Evolutionary conservation across 768 basidiomycete genomes (phyloP).

Genomic region (Phlegmacium glaucopus): DNA sequence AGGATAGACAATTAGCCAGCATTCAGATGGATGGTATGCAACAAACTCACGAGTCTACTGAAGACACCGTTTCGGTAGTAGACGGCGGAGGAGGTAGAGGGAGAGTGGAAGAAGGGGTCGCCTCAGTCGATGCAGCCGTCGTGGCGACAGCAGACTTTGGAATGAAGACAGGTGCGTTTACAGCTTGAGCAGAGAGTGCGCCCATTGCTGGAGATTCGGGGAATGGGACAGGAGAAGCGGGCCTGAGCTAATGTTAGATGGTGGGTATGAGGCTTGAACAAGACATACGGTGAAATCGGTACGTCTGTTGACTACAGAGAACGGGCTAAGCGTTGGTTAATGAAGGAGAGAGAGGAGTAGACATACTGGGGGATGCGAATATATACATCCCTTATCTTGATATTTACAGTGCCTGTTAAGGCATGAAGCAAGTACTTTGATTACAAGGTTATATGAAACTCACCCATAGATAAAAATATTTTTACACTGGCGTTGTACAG

Average conservation of each 20-base stretch:
- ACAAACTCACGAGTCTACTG: neutral
- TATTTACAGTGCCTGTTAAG: constrained; percentile 70
- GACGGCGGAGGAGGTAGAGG: constrained; percentile 20
- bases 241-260: constrained; percentile 25
- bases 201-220: constrained; percentile 42
- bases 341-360: constrained; percentile 26
- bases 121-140: constrained; percentile 25
- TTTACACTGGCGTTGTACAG: constrained; percentile 77
- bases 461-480: constrained; percentile 93
- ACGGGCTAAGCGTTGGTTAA: neutral
- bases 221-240: constrained; percentile 20
- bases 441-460: neutral
- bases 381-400: constrained; percentile 83
- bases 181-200: constrained; percentile 54
- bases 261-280: constrained; percentile 6
- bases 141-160: constrained; percentile 49
- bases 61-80: constrained; percentile 2
- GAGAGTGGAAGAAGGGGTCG: constrained; percentile 23
- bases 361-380: constrained; percentile 68
- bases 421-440: neutral
- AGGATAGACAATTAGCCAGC: neutral
- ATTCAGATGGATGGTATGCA: neutral
- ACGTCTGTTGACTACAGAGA: constrained; percentile 5
- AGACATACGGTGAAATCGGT: constrained; percentile 27
- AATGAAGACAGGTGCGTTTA: constrained; percentile 84